Evolutionary conservation across 208 protist genomes (phyloP).

Genomic region (Crithidia mellificae): DNA sequence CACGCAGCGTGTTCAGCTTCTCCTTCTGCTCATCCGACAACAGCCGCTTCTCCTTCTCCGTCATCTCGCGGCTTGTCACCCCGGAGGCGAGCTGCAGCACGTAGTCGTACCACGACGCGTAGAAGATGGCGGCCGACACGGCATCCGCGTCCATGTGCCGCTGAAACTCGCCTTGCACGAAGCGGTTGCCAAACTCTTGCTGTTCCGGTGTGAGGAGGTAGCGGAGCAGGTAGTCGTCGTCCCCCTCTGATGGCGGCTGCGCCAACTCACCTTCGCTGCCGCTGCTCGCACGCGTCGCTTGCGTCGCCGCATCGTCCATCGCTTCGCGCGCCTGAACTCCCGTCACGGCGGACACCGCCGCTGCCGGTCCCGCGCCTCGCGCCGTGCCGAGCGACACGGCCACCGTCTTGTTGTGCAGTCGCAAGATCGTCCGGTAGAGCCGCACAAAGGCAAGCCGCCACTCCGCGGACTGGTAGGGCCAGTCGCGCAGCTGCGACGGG

Average conservation of each 20-base stretch:
- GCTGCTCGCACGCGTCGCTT: no score
- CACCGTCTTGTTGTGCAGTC: slow-evolving; percentile 77
- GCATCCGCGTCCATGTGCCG: slow-evolving; percentile 75
- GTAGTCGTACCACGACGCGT: slow-evolving; percentile 87
- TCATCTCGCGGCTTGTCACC: slow-evolving; percentile 73
- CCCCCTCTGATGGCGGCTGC: neutral
- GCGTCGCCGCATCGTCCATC: no score
- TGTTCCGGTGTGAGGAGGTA: slow-evolving; percentile 73
- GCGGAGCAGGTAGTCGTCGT: slow-evolving; percentile 48
- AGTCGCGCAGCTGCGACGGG: slow-evolving; percentile 51
- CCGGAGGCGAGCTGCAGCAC: slow-evolving; percentile 76
- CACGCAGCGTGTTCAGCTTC: slow-evolving; percentile 63
- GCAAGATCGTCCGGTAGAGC: slow-evolving; percentile 79
- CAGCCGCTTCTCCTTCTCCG: slow-evolving; percentile 63
- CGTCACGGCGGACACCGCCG: slow-evolving; percentile 38
- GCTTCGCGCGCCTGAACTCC: slow-evolving; percentile 18
- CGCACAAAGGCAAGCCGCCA: slow-evolving; percentile 70
- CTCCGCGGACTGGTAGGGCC: slow-evolving; percentile 44
- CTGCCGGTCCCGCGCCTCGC: slow-evolving; percentile 25
- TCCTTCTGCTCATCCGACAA: slow-evolving; percentile 83
- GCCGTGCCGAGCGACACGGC: slow-evolving; percentile 51
- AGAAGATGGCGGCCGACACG: slow-evolving; percentile 69
- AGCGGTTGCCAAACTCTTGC: slow-evolving; percentile 83
- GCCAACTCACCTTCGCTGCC: neutral
- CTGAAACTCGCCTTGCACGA: slow-evolving; percentile 79